Evolutionary conservation across 2,329 filamentous ascomycete genomes (phyloP).

Genomic region (Botrytis deweyae): DNA sequence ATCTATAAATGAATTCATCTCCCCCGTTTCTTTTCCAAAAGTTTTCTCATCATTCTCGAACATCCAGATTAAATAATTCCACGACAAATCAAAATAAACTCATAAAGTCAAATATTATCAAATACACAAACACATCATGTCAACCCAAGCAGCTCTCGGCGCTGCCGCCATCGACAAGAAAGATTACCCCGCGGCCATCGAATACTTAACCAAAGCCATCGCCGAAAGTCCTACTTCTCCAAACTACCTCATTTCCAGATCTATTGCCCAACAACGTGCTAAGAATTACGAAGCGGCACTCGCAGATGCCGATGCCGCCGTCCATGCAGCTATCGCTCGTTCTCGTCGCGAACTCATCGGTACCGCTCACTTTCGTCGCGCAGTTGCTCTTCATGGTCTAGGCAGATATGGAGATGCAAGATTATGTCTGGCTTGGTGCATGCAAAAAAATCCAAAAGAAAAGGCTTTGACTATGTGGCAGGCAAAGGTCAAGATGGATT

Average conservation of each 20-base stretch:
- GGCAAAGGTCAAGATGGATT: constrained; percentile 52
- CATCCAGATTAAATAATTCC: background rate
- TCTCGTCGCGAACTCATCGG: constrained; percentile 73
- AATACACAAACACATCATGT: constrained; percentile 43
- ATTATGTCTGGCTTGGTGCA: constrained; percentile 62
- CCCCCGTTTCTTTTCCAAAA: background rate
- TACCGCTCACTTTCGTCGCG: constrained; percentile 79
- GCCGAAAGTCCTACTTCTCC: constrained; percentile 66
- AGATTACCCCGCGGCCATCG: constrained; percentile 67
- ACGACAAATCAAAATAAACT: background rate
- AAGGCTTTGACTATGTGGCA: constrained; percentile 58
- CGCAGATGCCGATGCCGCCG: constrained; percentile 66
- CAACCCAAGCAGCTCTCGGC: constrained; percentile 50
- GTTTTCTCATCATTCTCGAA: background rate
- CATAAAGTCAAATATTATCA: background rate
- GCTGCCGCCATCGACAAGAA: constrained; percentile 60
- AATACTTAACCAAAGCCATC: constrained; percentile 66
- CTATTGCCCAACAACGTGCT: constrained; percentile 71
- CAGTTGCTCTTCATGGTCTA: constrained; percentile 69
- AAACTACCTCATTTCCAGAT: constrained; percentile 77
- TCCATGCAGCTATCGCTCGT: constrained; percentile 62
- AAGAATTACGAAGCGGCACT: constrained; percentile 63
- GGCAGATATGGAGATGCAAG: constrained; percentile 73
- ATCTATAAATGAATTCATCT: background rate
- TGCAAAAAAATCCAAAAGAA: constrained; percentile 52